Base-by-base conservation (phyloP, 805 yeast species). In the Cyberlindnera meyerae region DNA sequence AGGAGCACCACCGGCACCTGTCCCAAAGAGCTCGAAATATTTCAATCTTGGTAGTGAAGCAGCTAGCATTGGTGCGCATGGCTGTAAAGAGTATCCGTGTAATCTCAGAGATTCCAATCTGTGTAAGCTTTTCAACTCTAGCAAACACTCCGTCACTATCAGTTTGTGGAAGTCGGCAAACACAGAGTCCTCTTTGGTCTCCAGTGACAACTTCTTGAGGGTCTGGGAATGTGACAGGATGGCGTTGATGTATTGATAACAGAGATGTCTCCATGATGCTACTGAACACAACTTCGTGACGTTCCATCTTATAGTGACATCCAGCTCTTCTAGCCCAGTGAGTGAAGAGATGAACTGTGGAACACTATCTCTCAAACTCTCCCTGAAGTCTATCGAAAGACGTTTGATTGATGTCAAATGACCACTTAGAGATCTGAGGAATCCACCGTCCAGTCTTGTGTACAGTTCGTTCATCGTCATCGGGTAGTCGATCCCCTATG, bases 1-100 rank as follows among this genome's bases (percentile, higher is more conserved):
- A 15, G 78, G 80, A 2, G 70, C 61, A 2, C 75, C 76, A 1
- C 77, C 73, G 0, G 79, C 69, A 17, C 67, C 64, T 14, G 67
- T 50, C 0, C 79, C 80, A 34, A 68, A 64, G 3, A 75, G 52
- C 51, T 73, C 72, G 8, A 76, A 48, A 22, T 52, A 59, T 13
- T 45, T 34, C 27, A 72, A 46, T 1, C 43, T 37, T 2, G 51
- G 47, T 5, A 68, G 48, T 2, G 31, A 20, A 4, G 41, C 26
- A 0, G 63, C 48, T 18, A 73, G 53, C n/a, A 51, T 24, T 14
- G 44, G 48, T 17, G 51, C 49, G 30, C 47, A 55, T 4, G 57
- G 54, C 11, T 55, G 50, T 14, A 59, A 28, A 1, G 67, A 48
- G 33, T 59, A 49, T 2, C 65, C 61, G 51, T 68, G 70, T 12